Evolutionary conservation across 805 yeast species (phyloP).

Genomic region (Pichia nanzhaoensis): DNA sequence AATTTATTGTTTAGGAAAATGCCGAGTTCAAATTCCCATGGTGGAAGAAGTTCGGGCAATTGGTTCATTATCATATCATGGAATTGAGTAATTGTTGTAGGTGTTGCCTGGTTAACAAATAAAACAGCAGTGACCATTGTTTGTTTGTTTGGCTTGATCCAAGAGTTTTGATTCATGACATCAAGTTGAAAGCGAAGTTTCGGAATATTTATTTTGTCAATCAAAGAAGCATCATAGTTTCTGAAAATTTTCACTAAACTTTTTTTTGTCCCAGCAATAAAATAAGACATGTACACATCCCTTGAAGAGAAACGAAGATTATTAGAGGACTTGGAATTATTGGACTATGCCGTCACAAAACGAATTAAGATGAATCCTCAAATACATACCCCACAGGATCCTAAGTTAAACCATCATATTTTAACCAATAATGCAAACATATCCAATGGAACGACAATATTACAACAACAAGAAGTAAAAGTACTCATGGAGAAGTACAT

Average conservation of each 20-base stretch:
- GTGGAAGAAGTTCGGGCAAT: constrained; percentile 52
- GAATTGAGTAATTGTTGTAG: constrained; percentile 58
- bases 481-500: constrained; percentile 42
- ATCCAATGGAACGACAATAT: constrained; percentile 42
- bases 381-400: constrained; percentile 32
- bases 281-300: constrained; percentile 11
- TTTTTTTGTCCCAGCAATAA: background rate
- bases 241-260: background rate
- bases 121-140: constrained; percentile 34
- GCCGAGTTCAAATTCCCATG: constrained; percentile 65
- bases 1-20: constrained; percentile 59
- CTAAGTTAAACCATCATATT: constrained; percentile 24
- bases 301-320: constrained; percentile 35
- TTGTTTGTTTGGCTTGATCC: too few relatives aligned
- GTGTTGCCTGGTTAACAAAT: constrained; percentile 39
- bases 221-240: background rate
- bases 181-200: background rate
- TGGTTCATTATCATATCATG: constrained; percentile 68
- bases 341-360: constrained; percentile 59
- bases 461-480: constrained; percentile 65
- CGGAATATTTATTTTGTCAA: background rate
- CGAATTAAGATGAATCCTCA: constrained; percentile 59
- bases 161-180: too few relatives aligned
- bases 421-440: constrained; percentile 32
- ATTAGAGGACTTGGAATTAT: constrained; percentile 61